Base-by-base conservation (phyloP, 2,329 filamentous ascomycete species). In the Phialocephala subalpina region DNA sequence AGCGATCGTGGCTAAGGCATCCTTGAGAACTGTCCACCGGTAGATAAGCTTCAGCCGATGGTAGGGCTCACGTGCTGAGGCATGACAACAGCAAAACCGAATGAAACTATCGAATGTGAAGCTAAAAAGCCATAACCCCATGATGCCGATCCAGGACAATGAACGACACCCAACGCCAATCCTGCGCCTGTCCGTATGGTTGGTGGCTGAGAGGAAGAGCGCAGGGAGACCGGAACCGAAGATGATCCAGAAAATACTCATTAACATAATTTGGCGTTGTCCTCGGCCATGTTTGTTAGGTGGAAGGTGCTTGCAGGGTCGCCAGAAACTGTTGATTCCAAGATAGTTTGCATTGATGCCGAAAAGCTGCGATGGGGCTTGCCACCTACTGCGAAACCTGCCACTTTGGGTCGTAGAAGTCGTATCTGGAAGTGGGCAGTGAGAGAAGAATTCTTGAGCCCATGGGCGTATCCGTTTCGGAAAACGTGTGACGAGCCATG, bases 171-270 rank as follows among this genome's bases (percentile, higher is more conserved):
- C 58, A 40, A 60, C 29, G 11, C 11, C 58, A 25, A 60, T 49
- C 16, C 22, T 25, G 14, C 58, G 27, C 42, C 20, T 60, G 52
- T 60, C 58, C 36, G 58, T 36, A 60, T 60, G 58, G 58, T 60
- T 60, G 29, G 58, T 60, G 14, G 58, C 58, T 14, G 58, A 60
- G 22, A 60, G 58, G 42, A 49, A 60, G 58, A 60, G 12, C 25
- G 58, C 58, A 12, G 58, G 58, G 25, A 60, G 40, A 49, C 58
- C 12, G 4, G 58, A 12, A 14, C 58, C 58, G 29, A 36, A 60
- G 25, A 60, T 60, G 40, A 60, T 33, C 58, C 58, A 60, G 42
- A 60, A 33, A 27, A 52, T 25, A 60, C 58, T 60, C 20, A 53
- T 52, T 33, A 60, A n/a, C 8, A 49, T 16, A 35, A 33, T 60